A percentile compares a stretch with the other conserved stretches of the same genome.
These are phyloP conservation scores for Durusdinium trenchii DNA, from an alignment of 73 alveolate genomes.

Conservation along the genomic window DNA sequence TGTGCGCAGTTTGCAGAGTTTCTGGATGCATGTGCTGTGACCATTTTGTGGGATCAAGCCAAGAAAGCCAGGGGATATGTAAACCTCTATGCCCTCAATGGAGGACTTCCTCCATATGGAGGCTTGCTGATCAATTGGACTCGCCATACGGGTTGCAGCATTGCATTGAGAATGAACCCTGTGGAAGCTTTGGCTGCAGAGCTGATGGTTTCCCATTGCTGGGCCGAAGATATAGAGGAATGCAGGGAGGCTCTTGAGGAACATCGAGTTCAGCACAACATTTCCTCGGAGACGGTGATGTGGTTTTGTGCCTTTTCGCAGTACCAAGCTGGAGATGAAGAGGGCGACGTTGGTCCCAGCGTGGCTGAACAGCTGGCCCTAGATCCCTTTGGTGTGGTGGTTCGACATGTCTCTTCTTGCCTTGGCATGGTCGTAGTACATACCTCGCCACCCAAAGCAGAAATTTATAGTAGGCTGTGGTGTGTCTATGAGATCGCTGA, in stretches of 20 bases:
- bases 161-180: constrained; percentile 83
- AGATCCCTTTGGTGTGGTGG: constrained; percentile 74
- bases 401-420: not conserved
- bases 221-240: constrained; percentile 79
- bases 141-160: constrained; percentile 65
- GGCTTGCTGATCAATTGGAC: constrained; percentile 62
- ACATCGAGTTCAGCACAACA: not conserved
- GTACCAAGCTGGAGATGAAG: constrained; percentile 85
- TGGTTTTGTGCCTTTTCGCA: constrained; percentile 89
- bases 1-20: constrained; percentile 49
- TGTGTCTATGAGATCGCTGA: constrained; percentile 86
- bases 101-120: too few species aligned
- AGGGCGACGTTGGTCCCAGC: constrained; percentile 70
- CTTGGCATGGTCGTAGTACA: constrained; percentile 87
- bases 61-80: constrained; percentile 26
- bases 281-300: not conserved
- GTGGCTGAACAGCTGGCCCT: constrained; percentile 52
- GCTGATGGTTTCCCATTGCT: constrained; percentile 91
- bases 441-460: constrained; percentile 48
- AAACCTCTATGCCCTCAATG: constrained; percentile 47
- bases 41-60: constrained; percentile 1
- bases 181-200: constrained; percentile 47
- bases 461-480: constrained; percentile 72
- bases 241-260: constrained; percentile 62
- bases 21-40: constrained; percentile 4